Conservation (phyloP, 2,329 filamentous ascomycete genomes). For the Capronia americana region DNA sequence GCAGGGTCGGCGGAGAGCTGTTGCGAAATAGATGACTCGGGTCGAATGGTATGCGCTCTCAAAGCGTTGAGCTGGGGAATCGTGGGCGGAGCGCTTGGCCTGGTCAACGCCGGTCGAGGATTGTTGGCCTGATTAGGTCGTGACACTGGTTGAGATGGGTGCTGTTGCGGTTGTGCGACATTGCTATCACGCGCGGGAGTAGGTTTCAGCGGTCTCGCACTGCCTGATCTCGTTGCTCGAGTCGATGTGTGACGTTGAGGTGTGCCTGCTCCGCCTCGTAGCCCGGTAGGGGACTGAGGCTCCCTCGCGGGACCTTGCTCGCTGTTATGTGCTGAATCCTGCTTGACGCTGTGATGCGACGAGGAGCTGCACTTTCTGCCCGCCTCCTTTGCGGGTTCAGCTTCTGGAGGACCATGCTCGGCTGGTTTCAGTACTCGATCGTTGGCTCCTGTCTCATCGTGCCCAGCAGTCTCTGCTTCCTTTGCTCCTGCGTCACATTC, state of each 20-base stretch:
- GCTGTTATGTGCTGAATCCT: not conserved
- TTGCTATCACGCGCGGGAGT: not conserved
- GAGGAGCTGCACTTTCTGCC: not conserved
- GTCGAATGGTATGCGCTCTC: not conserved
- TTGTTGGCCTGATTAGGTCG: not conserved
- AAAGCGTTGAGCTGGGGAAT: not conserved
- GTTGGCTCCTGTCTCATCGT: not conserved
- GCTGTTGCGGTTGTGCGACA: not conserved
- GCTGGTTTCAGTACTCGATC: not conserved
- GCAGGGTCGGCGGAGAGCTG: slow-evolving; percentile 1
- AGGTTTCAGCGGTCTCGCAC: not conserved
- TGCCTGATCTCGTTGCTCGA: not conserved
- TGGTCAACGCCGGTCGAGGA: not conserved
- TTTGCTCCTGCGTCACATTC: not conserved
- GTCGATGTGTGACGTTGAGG: not conserved
- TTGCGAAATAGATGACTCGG: not conserved
- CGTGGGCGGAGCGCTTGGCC: not conserved
- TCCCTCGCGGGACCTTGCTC: not conserved
- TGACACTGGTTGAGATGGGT: not conserved
- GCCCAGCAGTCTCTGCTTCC: not conserved
- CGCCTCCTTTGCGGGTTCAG: not conserved
- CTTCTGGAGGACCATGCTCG: not conserved
- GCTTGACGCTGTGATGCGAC: not conserved
- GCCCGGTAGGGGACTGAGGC: not conserved
- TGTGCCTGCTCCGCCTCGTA: not conserved